These are phyloP conservation scores for Ottelia alismoides DNA, from an alignment of 106 monocot species.

Conservation along the genomic window DNA sequence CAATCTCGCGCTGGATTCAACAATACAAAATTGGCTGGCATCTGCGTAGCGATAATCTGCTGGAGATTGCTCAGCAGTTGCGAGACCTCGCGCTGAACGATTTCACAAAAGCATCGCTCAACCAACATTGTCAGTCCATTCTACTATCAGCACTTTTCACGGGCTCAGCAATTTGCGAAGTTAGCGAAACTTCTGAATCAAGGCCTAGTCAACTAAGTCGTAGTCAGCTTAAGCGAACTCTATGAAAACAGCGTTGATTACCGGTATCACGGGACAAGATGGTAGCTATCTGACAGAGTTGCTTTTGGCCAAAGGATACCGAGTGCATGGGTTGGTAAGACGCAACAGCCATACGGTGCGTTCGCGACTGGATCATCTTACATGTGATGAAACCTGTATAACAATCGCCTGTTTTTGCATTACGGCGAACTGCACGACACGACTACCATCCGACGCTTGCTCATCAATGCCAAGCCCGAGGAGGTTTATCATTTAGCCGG, in stretches of 20 bases:
- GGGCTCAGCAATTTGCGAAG: too few relatives aligned
- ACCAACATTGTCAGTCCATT: too few relatives aligned
- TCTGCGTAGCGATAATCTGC: too few relatives aligned
- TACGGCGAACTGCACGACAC: constrained; percentile 86
- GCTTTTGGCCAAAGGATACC: constrained; percentile 67
- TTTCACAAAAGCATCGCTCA: too few relatives aligned
- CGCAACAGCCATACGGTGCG: constrained; percentile 80
- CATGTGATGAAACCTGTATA: constrained; percentile 77
- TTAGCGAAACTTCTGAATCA: too few relatives aligned
- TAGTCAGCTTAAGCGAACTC: too few relatives aligned
- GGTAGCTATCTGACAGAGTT: constrained; percentile 86
- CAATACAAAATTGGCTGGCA: too few relatives aligned
- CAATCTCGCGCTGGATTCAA: too few relatives aligned
- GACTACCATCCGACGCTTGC: constrained; percentile 75
- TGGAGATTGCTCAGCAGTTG: too few relatives aligned
- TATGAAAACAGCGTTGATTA: constrained; percentile 73
- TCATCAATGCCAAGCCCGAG: constrained; percentile 58
- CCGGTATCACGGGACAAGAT: constrained; percentile 91
- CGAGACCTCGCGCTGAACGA: too few relatives aligned
- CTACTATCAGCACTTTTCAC: too few relatives aligned
- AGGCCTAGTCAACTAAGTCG: too few relatives aligned
- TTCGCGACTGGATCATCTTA: constrained; percentile 61
- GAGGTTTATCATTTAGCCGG: constrained; percentile 91
- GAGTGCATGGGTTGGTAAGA: constrained; percentile 82
- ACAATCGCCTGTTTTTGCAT: constrained; percentile 55